Evolutionary conservation across 768 basidiomycete species (phyloP).

Genomic region (Leccinum uliginosum): DNA sequence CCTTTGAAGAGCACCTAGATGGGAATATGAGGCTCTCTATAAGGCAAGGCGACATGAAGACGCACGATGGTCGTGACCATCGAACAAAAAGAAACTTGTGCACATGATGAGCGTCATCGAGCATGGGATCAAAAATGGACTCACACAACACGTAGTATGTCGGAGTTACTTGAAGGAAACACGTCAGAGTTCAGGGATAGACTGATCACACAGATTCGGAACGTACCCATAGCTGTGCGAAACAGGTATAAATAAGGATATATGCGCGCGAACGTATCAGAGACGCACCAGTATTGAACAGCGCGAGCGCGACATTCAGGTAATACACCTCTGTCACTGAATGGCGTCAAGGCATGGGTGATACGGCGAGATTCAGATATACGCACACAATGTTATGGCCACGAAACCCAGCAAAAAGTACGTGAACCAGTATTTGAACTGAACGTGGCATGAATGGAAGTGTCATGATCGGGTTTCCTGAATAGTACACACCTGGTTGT

Average conservation of each 20-base stretch:
- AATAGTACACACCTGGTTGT: constrained; percentile 65
- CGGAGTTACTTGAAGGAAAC: constrained; percentile 58
- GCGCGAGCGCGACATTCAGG: constrained; percentile 90
- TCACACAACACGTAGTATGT: constrained; percentile 84
- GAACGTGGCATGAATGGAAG: constrained; percentile 1
- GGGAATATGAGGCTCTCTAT: constrained; percentile 1
- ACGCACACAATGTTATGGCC: constrained; percentile 70
- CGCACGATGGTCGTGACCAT: constrained; percentile 78
- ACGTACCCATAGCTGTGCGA: constrained; percentile 60
- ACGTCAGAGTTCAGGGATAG: constrained; percentile 12
- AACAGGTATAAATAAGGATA: neutral
- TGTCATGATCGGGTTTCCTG: neutral
- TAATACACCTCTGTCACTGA: constrained; percentile 90
- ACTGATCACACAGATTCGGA: neutral
- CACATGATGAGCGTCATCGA: neutral
- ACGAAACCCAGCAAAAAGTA: constrained; percentile 87
- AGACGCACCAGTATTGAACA: constrained; percentile 79
- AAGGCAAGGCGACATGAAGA: constrained; percentile 6
- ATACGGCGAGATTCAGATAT: neutral
- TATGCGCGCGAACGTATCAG: neutral
- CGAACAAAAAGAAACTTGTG: constrained; percentile 74
- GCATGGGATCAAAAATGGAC: constrained; percentile 21
- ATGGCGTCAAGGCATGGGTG: constrained; percentile 5
- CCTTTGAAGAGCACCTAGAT: constrained; percentile 83
- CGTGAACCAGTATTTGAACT: constrained; percentile 92